Conservation (phyloP, 2,329 filamentous ascomycete species). For the Venturia oleaginea region DNA sequence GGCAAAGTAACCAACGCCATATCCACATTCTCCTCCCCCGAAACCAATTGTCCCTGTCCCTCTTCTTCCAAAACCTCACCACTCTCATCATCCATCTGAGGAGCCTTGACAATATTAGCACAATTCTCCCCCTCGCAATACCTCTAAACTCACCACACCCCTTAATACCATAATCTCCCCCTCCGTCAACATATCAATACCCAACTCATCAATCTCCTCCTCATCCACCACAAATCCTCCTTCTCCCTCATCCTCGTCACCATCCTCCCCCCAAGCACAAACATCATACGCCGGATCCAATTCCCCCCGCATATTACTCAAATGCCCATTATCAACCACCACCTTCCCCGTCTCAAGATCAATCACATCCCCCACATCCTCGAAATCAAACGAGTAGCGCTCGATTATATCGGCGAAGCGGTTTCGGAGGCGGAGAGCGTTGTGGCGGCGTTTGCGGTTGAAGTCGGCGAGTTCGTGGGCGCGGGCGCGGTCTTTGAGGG, state of each 20-base stretch:
- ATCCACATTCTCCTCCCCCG: background rate
- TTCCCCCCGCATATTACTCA: conserved; percentile 54
- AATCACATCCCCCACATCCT: conserved; percentile 78
- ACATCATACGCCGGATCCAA: conserved; percentile 27
- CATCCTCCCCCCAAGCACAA: background rate
- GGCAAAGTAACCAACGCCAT: background rate
- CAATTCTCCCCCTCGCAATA: conserved; percentile 30
- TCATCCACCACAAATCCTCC: background rate
- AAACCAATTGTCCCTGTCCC: background rate
- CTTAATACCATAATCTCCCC: background rate
- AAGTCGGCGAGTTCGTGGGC: conserved; percentile 7
- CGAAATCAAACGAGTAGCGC: conserved; percentile 79
- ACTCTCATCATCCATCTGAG: conserved; percentile 12
- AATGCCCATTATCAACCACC: conserved; percentile 84
- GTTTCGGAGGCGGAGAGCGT: conserved; percentile 67
- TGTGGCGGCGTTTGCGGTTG: conserved; percentile 40
- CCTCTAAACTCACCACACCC: conserved; percentile 17
- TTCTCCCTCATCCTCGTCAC: background rate
- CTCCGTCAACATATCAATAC: background rate
- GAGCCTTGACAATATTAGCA: background rate
- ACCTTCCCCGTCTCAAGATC: conserved; percentile 73
- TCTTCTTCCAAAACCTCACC: conserved; percentile 22
- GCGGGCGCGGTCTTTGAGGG: no score
- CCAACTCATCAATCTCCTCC: conserved; percentile 3
- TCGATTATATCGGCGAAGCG: conserved; percentile 81